Evolutionary conservation across 345 rosid species (phyloP).

Genomic region (Lagerstroemia speciosa): DNA sequence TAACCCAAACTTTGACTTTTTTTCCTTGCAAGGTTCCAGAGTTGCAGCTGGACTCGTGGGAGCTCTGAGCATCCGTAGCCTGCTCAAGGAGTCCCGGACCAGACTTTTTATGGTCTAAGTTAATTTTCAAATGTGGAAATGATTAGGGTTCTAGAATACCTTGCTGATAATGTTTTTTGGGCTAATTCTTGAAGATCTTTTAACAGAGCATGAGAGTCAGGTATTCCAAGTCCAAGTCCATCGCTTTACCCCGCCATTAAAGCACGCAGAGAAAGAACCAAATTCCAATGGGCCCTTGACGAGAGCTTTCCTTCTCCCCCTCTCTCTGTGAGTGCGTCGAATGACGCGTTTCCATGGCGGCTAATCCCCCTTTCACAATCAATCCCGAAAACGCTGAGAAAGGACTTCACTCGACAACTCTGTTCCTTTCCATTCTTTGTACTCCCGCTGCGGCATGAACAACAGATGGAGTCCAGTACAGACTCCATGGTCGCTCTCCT

Average conservation of each 20-base stretch:
- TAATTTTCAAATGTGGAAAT: too few species aligned
- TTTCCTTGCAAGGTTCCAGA: too few species aligned
- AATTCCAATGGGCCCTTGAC: background rate
- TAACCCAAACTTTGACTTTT: too few species aligned
- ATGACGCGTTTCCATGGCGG: slow-evolving; percentile 12
- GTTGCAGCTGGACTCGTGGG: too few species aligned
- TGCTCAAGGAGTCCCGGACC: too few species aligned
- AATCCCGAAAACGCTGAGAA: background rate
- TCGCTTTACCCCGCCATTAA: background rate
- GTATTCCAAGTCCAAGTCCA: background rate
- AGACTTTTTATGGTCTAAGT: too few species aligned
- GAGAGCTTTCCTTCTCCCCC: background rate
- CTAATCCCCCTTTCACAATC: background rate
- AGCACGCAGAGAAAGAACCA: background rate
- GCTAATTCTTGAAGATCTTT: too few species aligned
- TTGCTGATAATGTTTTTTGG: too few species aligned
- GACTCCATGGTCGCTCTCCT: slow-evolving; percentile 11
- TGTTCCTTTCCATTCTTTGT: background rate
- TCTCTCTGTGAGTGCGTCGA: background rate
- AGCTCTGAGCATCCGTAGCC: too few species aligned
- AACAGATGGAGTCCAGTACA: background rate
- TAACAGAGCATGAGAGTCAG: too few species aligned
- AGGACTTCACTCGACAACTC: background rate
- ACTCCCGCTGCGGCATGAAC: too few species aligned
- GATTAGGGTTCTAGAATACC: too few species aligned